Evolutionary conservation across 148 eudicot genomes (phyloP).

Genomic region (Pouteria glomerata): DNA sequence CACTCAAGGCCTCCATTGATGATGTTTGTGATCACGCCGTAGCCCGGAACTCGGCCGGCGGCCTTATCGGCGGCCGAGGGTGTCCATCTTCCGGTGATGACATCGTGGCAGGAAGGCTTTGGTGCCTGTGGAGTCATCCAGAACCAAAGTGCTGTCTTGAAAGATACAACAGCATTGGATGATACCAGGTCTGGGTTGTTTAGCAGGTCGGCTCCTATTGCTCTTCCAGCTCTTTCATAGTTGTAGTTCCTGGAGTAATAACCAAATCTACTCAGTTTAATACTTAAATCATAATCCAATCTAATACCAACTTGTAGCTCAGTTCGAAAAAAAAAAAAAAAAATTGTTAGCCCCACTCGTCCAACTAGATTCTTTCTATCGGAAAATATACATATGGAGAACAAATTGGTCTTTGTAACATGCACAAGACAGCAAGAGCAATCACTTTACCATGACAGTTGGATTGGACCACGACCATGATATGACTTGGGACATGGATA

Average conservation of each 20-base stretch:
- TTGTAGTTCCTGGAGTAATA: constrained; percentile 30
- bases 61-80: constrained; percentile 34
- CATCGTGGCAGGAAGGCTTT: constrained; percentile 45
- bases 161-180: constrained; percentile 33
- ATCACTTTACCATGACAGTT: background rate
- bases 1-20: constrained; percentile 31
- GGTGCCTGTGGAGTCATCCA: constrained; percentile 51
- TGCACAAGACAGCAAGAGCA: no score
- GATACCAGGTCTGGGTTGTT: constrained; percentile 48
- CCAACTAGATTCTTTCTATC: no score
- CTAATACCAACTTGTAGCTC: constrained; percentile 14
- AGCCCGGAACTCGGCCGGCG: constrained; percentile 31
- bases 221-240: constrained; percentile 33
- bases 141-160: constrained; percentile 52
- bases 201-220: constrained; percentile 29
- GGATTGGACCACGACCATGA: no score
- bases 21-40: constrained; percentile 36
- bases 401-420: no score
- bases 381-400: no score
- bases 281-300: no score
- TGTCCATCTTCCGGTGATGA: constrained; percentile 32
- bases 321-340: no score
- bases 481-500: no score
- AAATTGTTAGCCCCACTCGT: no score
- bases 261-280: constrained; percentile 3